These are phyloP conservation scores for Leucocoprinus leucothites DNA, from an alignment of 768 basidiomycete genomes.

Conservation along the genomic window DNA sequence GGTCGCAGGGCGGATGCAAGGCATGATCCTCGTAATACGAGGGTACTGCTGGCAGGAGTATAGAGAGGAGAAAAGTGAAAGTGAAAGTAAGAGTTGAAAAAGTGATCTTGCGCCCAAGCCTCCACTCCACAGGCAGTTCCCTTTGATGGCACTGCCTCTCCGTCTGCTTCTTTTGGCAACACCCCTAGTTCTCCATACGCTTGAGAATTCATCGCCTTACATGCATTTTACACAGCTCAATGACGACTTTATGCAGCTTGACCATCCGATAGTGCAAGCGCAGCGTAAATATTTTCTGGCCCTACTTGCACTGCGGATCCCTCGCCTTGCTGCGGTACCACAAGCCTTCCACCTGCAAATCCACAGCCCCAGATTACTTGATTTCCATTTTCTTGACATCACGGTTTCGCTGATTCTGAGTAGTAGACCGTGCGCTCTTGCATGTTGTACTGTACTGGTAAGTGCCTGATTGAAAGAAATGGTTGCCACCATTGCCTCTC, in stretches of 20 bases:
- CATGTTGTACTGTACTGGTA: too few relatives aligned
- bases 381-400: too few relatives aligned
- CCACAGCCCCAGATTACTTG: too few relatives aligned
- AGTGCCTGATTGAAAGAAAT: too few relatives aligned
- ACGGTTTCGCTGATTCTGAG: too few relatives aligned
- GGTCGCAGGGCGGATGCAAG: slow-evolving; percentile 76
- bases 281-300: too few relatives aligned
- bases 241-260: too few relatives aligned
- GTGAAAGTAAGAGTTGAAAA: background rate
- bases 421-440: too few relatives aligned
- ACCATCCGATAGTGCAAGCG: too few relatives aligned
- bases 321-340: background rate
- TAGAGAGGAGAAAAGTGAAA: background rate
- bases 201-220: too few relatives aligned
- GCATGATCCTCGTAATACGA: slow-evolving; percentile 36
- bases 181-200: background rate
- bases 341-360: too few relatives aligned
- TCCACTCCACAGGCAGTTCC: background rate
- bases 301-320: background rate
- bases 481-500: too few relatives aligned
- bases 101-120: background rate
- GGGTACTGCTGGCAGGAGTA: background rate
- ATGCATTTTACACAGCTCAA: background rate
- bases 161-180: background rate
- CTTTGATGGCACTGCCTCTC: slow-evolving; percentile 7